These are phyloP conservation scores for Ballota nigra DNA, from an alignment of 257 asterid genomes.

Conservation along the genomic window DNA sequence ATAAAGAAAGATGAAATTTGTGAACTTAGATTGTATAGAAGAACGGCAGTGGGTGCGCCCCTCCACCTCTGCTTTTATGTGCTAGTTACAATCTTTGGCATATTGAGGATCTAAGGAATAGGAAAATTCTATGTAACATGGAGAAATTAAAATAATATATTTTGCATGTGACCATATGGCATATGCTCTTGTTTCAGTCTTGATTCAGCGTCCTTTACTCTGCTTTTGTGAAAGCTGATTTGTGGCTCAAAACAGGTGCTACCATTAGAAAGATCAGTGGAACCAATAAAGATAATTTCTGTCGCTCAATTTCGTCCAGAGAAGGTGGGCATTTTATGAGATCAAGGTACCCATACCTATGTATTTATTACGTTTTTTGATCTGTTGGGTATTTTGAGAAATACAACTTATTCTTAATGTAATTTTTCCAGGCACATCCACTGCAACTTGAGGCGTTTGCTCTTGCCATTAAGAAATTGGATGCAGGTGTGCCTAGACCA, in stretches of 20 bases:
- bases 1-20: background rate
- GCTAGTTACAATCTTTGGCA: background rate
- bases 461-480: conserved; percentile 50
- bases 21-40: background rate
- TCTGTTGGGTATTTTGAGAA: conserved; percentile 19
- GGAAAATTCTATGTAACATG: background rate
- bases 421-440: conserved; percentile 60
- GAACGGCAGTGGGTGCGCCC: background rate
- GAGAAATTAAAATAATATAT: background rate
- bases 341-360: conserved; percentile 46
- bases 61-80: background rate
- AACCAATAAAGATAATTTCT: conserved; percentile 70
- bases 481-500: conserved; percentile 57
- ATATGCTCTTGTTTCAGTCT: background rate
- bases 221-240: conserved; percentile 24
- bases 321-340: conserved; percentile 76
- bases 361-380: conserved; percentile 15
- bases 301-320: conserved; percentile 99
- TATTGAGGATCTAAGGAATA: background rate
- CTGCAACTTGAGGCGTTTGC: conserved; percentile 97
- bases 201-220: background rate
- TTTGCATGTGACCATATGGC: background rate
- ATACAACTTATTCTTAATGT: conserved; percentile 26
- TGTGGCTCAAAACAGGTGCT: conserved; percentile 55
- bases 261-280: conserved; percentile 62